Evolutionary conservation across 164 flowering plant species (phyloP).

Genomic region (Vitis labrusca): DNA sequence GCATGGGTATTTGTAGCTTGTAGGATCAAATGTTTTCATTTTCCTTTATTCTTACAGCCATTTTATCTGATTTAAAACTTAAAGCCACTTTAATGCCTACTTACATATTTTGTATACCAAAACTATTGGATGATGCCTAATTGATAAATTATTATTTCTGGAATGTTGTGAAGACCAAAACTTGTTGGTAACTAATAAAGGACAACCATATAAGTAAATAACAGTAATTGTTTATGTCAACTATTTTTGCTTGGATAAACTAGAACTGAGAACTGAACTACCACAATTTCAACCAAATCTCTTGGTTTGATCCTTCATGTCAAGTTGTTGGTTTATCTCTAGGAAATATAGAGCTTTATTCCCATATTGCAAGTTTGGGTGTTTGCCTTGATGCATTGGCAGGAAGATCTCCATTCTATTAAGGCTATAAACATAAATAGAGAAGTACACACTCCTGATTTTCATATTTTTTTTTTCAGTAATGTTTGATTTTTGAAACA

Average conservation of each 20-base stretch:
- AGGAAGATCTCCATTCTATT: too few relatives aligned
- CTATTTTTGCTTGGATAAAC: background rate
- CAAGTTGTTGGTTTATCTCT: background rate
- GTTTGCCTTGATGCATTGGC: too few relatives aligned
- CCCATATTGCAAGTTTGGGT: background rate
- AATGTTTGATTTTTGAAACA: background rate
- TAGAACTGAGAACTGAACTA: background rate
- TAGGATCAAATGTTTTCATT: background rate
- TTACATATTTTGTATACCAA: too few relatives aligned
- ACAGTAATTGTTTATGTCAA: background rate
- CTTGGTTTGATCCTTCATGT: background rate
- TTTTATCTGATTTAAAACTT: background rate
- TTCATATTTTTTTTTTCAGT: too few relatives aligned
- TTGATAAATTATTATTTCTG: background rate
- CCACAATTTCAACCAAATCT: background rate
- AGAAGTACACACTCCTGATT: too few relatives aligned
- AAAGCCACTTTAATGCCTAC: too few relatives aligned
- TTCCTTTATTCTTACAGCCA: background rate
- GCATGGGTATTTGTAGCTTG: background rate
- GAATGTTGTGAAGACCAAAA: background rate
- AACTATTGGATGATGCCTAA: too few relatives aligned
- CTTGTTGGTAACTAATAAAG: too few relatives aligned
- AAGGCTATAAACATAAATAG: too few relatives aligned
- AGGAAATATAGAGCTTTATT: background rate
- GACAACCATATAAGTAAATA: background rate